A percentile compares a stretch with the other conserved stretches of the same genome.
phyloP scores from a whole-genome alignment of 2,329 filamentous ascomycete species.

The Aureobasidium pullulans region DNA sequence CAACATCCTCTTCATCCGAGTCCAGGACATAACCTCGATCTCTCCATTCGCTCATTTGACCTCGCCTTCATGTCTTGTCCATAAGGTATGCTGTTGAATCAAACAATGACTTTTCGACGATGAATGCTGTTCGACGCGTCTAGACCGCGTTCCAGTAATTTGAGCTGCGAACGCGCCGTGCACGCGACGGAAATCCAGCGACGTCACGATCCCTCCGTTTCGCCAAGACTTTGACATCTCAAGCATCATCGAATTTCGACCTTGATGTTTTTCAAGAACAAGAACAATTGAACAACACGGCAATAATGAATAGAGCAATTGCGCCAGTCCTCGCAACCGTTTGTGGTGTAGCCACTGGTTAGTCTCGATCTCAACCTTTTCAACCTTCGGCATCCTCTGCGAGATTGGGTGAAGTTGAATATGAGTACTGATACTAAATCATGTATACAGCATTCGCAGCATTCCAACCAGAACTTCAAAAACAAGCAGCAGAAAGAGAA shows the following conservation, averaged over 20 bases:
- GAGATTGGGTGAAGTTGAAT: too few species aligned
- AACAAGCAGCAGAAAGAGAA: slow-evolving; percentile 21
- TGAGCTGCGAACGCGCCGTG: background rate
- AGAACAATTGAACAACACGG: background rate
- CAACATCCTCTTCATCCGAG: slow-evolving; percentile 41
- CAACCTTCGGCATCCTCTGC: background rate
- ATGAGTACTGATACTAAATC: too few species aligned
- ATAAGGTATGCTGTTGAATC: background rate
- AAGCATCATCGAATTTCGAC: background rate
- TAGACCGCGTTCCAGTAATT: background rate
- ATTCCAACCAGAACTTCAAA: slow-evolving; percentile 24
- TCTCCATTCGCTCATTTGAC: slow-evolving; percentile 43
- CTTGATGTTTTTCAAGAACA: background rate
- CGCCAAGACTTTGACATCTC: background rate
- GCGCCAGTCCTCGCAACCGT: slow-evolving; percentile 13
- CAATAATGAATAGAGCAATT: background rate
- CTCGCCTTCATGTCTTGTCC: background rate
- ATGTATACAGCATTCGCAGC: slow-evolving; percentile 21
- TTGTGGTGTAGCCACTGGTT: slow-evolving; percentile 20
- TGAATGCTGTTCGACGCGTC: background rate
- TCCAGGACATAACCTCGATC: slow-evolving; percentile 43
- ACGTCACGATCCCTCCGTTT: background rate
- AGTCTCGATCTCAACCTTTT: background rate
- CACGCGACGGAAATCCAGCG: background rate
- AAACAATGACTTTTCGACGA: background rate